Evolutionary conservation across 768 basidiomycete genomes (phyloP).

Genomic region (Pisolithus tinctorius): DNA sequence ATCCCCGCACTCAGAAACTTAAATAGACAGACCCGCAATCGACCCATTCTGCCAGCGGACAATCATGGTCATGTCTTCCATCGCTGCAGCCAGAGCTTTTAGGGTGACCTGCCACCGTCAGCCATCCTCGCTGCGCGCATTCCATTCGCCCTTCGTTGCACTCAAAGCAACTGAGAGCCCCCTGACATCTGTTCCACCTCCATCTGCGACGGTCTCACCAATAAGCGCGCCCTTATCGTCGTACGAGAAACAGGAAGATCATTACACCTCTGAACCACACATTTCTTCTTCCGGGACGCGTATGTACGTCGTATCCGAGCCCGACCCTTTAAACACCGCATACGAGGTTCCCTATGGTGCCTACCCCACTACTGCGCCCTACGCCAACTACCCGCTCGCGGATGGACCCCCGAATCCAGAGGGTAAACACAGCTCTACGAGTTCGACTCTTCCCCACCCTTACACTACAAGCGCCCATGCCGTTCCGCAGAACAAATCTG

Average conservation of each 20-base stretch:
- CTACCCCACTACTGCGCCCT: conserved; percentile 45
- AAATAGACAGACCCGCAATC: no score
- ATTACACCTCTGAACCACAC: conserved; percentile 44
- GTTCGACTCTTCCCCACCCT: conserved; percentile 36
- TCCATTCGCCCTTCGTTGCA: conserved; percentile 62
- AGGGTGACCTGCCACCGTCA: background rate
- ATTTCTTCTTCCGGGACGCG: conserved; percentile 40
- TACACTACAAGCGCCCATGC: conserved; percentile 33
- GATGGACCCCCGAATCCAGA: conserved; percentile 30
- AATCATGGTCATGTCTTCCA: background rate
- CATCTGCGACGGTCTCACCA: conserved; percentile 20
- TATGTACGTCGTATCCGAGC: conserved; percentile 70
- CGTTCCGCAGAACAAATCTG: conserved; percentile 34
- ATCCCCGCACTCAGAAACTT: no score
- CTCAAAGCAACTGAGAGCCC: conserved; percentile 36
- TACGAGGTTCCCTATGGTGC: conserved; percentile 72
- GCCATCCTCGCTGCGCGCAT: conserved; percentile 32
- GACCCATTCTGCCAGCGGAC: background rate
- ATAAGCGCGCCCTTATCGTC: conserved; percentile 14
- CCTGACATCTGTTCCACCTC: conserved; percentile 26
- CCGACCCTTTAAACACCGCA: conserved; percentile 52
- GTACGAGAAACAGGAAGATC: conserved; percentile 56
- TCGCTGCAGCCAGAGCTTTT: background rate
- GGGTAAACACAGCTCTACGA: conserved; percentile 33
- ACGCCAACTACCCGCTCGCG: conserved; percentile 36